These are phyloP conservation scores for Bisporella sp. DNA, from an alignment of 2,329 filamentous ascomycete species.

Conservation along the genomic window DNA sequence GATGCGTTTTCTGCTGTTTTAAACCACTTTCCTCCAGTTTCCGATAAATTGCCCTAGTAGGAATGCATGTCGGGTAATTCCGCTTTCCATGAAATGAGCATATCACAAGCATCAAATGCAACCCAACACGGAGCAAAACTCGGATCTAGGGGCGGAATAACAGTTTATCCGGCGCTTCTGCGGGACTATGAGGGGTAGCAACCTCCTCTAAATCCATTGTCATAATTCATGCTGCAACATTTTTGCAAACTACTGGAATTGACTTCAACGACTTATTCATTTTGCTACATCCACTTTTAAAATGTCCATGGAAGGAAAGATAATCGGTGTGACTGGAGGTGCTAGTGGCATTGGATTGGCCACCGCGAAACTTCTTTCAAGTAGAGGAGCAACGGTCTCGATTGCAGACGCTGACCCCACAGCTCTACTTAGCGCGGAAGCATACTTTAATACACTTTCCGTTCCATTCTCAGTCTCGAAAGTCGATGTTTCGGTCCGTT, in stretches of 20 bases:
- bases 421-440: constrained; percentile 21
- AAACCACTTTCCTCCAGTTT: too few relatives aligned
- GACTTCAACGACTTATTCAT: too few relatives aligned
- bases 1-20: too few relatives aligned
- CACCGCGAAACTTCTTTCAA: constrained; percentile 46
- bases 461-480: constrained; percentile 18
- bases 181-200: too few relatives aligned
- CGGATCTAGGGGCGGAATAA: too few relatives aligned
- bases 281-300: neutral
- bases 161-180: too few relatives aligned
- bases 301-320: constrained; percentile 34
- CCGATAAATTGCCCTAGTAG: too few relatives aligned
- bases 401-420: constrained; percentile 15
- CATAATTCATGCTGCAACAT: too few relatives aligned
- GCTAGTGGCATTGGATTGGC: constrained; percentile 72
- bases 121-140: neutral
- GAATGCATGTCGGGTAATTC: neutral
- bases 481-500: constrained; percentile 27
- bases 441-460: constrained; percentile 25
- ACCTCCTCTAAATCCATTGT: too few relatives aligned
- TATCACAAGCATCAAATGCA: neutral
- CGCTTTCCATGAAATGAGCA: neutral
- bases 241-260: too few relatives aligned
- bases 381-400: constrained; percentile 19
- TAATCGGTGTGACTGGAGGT: constrained; percentile 72